These are phyloP conservation scores for Verticillium klebahnii DNA, from an alignment of 2,329 filamentous ascomycete genomes.

Conservation along the genomic window DNA sequence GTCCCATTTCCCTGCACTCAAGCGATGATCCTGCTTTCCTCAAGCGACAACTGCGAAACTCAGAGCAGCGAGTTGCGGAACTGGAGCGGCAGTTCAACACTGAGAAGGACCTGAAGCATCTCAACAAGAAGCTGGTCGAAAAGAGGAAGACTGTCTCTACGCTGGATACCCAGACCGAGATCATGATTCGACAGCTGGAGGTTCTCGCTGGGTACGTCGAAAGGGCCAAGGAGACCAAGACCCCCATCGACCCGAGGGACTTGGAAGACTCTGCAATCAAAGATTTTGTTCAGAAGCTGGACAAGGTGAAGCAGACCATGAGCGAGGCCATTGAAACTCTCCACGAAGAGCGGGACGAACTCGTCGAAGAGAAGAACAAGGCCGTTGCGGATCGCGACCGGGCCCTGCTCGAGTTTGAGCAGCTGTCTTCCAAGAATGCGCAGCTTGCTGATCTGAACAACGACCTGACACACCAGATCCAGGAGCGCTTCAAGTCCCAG, in stretches of 20 bases:
- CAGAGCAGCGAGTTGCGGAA: constrained; percentile 80
- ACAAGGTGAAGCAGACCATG: constrained; percentile 57
- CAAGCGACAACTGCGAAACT: constrained; percentile 72
- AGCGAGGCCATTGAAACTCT: constrained; percentile 54
- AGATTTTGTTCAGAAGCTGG: constrained; percentile 75
- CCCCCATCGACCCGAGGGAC: constrained; percentile 73
- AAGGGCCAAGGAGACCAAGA: constrained; percentile 75
- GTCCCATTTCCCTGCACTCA: constrained; percentile 61
- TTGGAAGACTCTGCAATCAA: constrained; percentile 89
- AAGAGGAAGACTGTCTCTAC: constrained; percentile 95
- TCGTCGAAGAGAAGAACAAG: constrained; percentile 80
- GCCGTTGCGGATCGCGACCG: constrained; percentile 85
- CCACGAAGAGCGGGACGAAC: constrained; percentile 68
- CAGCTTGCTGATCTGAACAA: constrained; percentile 95
- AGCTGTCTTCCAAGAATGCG: constrained; percentile 88
- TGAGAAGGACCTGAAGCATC: constrained; percentile 63
- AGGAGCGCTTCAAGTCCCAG: constrained; percentile 84
- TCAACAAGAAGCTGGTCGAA: constrained; percentile 84
- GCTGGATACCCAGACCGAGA: constrained; percentile 89
- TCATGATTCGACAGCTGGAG: constrained; percentile 89
- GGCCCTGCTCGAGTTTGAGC: constrained; percentile 91
- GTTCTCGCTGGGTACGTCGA: constrained; percentile 85
- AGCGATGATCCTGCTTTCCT: constrained; percentile 62
- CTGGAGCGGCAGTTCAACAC: constrained; percentile 72
- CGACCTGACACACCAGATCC: constrained; percentile 88